Conservation (phyloP, 768 basidiomycete species). For the Amanita rubescens region DNA sequence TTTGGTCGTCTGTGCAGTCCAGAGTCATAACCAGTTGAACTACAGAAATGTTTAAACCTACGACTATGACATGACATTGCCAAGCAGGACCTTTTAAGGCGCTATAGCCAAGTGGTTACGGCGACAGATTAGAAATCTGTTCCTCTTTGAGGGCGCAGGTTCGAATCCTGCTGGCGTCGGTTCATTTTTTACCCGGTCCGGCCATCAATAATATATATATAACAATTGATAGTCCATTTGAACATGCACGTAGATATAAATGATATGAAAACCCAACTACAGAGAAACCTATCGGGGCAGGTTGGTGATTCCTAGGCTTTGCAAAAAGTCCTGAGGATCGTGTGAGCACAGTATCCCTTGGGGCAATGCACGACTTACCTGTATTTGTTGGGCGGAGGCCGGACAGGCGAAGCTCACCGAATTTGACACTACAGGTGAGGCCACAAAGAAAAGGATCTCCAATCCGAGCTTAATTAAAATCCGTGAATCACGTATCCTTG, state of each 20-base stretch:
- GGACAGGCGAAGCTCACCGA: slow-evolving; percentile 61
- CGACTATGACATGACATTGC: no score
- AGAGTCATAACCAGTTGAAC: no score
- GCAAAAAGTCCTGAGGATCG: background rate
- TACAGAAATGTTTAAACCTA: no score
- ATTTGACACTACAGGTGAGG: slow-evolving; percentile 61
- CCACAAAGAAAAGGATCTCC: slow-evolving; percentile 52
- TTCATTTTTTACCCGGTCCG: background rate
- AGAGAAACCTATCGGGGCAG: background rate
- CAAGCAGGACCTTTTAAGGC: slow-evolving; percentile 10
- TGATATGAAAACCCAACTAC: background rate
- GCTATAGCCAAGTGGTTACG: slow-evolving; percentile 76
- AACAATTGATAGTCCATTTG: background rate
- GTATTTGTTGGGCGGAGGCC: slow-evolving; percentile 22
- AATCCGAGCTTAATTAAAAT: slow-evolving; percentile 44
- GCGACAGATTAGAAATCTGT: slow-evolving; percentile 66
- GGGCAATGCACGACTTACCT: background rate
- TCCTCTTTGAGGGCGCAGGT: slow-evolving; percentile 52
- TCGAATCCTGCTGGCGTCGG: slow-evolving; percentile 56
- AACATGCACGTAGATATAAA: background rate
- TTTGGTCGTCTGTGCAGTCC: no score
- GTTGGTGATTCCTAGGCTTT: background rate
- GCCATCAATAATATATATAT: no score
- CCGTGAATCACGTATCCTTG: background rate
- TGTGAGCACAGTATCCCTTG: background rate